These are phyloP conservation scores for Rhodotorula paludigena DNA, from an alignment of 768 basidiomycete species.

Conservation along the genomic window DNA sequence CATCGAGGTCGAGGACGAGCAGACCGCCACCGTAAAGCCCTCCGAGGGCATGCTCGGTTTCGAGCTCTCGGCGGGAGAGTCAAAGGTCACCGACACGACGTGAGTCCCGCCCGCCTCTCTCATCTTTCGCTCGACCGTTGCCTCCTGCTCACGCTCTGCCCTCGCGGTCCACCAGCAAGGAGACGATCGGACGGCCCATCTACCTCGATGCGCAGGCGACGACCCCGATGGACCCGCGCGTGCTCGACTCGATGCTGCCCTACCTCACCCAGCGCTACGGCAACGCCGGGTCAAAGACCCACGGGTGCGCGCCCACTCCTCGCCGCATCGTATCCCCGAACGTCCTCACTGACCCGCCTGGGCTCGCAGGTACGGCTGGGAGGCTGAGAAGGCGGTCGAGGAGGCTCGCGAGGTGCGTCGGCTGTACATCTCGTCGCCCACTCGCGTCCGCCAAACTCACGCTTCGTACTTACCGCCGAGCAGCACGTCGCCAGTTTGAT, in stretches of 20 bases:
- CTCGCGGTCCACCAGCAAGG: neutral
- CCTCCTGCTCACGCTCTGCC: neutral
- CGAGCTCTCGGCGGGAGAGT: conserved; percentile 63
- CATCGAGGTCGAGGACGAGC: conserved; percentile 13
- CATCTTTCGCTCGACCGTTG: too few species aligned
- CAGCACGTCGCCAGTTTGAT: conserved; percentile 87
- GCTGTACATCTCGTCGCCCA: too few species aligned
- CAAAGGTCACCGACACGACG: conserved; percentile 53
- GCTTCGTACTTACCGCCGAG: too few species aligned
- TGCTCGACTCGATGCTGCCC: conserved; percentile 93
- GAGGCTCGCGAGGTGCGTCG: conserved; percentile 69
- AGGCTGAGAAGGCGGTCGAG: conserved; percentile 91
- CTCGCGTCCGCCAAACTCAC: too few species aligned
- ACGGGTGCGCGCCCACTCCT: neutral
- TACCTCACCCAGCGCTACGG: conserved; percentile 92
- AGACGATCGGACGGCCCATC: conserved; percentile 57
- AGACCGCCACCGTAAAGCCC: conserved; percentile 18
- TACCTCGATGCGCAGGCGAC: conserved; percentile 98
- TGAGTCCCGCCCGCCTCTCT: neutral
- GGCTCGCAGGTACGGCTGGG: conserved; percentile 67
- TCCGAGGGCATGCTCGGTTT: conserved; percentile 74
- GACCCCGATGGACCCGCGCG: conserved; percentile 93
- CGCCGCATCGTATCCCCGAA: too few species aligned
- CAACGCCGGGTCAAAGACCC: conserved; percentile 81
- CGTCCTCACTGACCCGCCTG: neutral